These are phyloP conservation scores for Venturia carpophila DNA, from an alignment of 2,329 filamentous ascomycete species.

Conservation along the genomic window DNA sequence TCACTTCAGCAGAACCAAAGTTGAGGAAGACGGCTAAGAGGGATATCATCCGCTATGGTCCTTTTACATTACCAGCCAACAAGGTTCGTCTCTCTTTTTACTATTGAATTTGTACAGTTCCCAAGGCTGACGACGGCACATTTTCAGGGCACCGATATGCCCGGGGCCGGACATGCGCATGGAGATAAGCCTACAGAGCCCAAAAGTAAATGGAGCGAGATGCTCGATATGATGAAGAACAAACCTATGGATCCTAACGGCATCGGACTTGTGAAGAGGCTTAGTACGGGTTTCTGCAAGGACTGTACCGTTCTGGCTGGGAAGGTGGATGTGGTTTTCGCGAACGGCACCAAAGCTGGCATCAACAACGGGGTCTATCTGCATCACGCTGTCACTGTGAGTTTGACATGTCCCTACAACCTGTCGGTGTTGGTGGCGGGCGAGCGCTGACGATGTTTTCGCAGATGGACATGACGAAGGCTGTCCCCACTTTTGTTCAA, in stretches of 20 bases:
- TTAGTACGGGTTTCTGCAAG: conserved; percentile 12
- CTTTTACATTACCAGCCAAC: conserved; percentile 11
- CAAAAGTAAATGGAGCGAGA: not conserved
- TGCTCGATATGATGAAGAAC: not conserved
- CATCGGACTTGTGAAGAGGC: not conserved
- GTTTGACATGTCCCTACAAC: not conserved
- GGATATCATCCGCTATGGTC: conserved; percentile 15
- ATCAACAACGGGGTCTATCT: conserved; percentile 12
- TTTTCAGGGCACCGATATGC: not conserved
- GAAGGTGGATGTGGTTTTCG: conserved; percentile 9
- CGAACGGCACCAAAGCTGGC: conserved; percentile 12
- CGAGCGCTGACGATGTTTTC: not conserved
- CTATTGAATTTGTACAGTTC: not conserved
- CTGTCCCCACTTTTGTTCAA: not conserved
- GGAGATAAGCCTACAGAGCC: not conserved
- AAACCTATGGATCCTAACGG: conserved; percentile 17
- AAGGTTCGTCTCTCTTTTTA: not conserved
- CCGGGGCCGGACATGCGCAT: not conserved
- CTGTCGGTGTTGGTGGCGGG: not conserved
- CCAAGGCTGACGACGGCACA: not conserved
- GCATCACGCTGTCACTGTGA: conserved; percentile 12
- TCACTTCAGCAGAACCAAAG: not conserved
- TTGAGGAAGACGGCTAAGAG: not conserved
- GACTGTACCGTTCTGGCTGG: conserved; percentile 14
- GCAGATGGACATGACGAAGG: not conserved